Evolutionary conservation across 2,329 filamentous ascomycete species (phyloP), one percentile per base, ranked within the genome.

Genomic region (Calonectria hongkongensis): DNA sequence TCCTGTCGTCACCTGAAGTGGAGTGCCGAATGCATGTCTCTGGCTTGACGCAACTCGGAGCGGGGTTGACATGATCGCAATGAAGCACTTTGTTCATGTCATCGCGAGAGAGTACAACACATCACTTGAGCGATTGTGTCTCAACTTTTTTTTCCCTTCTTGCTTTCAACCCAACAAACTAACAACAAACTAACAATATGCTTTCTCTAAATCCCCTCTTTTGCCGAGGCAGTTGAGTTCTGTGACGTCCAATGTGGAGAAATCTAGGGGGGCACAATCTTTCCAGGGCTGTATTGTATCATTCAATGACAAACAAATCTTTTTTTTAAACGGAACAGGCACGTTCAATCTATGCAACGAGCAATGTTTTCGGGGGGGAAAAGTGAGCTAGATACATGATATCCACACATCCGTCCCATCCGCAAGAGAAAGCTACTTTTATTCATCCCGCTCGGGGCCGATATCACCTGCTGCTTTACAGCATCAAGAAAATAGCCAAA

Each of bases 401-500:
- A 47, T 33, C 27, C 50, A n/a, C 50, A 50, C 48, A 28, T 50
- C 39, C 36, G 33, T 25, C 48, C 66, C 47, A 63, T 69, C 60
- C 50, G 30, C 69, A 71, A 21, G 45, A 45, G 28, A 51, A 71
- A 58, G 21, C 43, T 43, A 67, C 63, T 67, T 67, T 67, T 67
- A 63, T 71, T 27, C 36, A 18, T 10, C 54, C 48, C 21, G 3
- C 36, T 48, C 6, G 10, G 6, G 15, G 47, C 9, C 16, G 16
- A 25, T 28, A 15, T 43, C 41, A 28, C 28, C 39, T 65, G 36
- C 36, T 30, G 16, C 30, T 33, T 66, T 73, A 80, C 58, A 80
- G 54, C 45, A 79, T 64, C 33, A 75, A 43, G 30, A 75, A 63
- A 18, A 63, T 51, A 48, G 33, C 58, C 62, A 79, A 25, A 18